phyloP scores from a whole-genome alignment of 148 eudicot genomes.

The Silene latifolia region DNA sequence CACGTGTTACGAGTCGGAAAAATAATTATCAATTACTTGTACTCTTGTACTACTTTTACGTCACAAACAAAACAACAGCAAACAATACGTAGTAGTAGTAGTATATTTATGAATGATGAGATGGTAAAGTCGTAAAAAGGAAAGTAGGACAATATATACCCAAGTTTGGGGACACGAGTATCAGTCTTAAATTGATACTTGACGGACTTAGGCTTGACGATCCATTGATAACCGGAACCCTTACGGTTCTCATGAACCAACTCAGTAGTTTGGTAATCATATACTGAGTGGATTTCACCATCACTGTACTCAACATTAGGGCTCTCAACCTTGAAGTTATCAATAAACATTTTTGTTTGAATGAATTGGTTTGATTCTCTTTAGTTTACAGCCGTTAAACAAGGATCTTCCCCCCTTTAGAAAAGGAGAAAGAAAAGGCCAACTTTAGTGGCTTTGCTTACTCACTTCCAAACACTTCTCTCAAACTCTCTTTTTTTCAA shows the following conservation, averaged over 20 bases:
- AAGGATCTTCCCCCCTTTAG: conserved; percentile 9
- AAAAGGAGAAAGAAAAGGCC: not conserved
- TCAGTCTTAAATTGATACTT: conserved; percentile 83
- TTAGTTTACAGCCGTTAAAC: conserved; percentile 2
- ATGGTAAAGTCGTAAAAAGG: too few relatives aligned
- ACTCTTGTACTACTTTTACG: too few relatives aligned
- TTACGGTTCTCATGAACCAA: conserved; percentile 81
- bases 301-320: conserved; percentile 83
- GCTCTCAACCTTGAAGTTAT: conserved; percentile 83
- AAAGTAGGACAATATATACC: conserved; percentile 37
- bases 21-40: too few relatives aligned
- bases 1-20: too few relatives aligned
- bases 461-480: not conserved
- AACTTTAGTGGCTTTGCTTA: not conserved
- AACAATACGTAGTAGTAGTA: too few relatives aligned
- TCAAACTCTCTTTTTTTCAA: not conserved
- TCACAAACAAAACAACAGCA: too few relatives aligned
- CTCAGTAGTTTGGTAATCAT: conserved; percentile 80
- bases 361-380: not conserved
- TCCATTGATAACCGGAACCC: conserved; percentile 82
- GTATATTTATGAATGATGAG: too few relatives aligned
- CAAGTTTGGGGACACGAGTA: conserved; percentile 76
- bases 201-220: conserved; percentile 82
- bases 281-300: conserved; percentile 72
- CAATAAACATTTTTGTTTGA: conserved; percentile 65